Evolutionary conservation across 148 eudicot species (phyloP).

Genomic region (Rhododendron kiyosumense): DNA sequence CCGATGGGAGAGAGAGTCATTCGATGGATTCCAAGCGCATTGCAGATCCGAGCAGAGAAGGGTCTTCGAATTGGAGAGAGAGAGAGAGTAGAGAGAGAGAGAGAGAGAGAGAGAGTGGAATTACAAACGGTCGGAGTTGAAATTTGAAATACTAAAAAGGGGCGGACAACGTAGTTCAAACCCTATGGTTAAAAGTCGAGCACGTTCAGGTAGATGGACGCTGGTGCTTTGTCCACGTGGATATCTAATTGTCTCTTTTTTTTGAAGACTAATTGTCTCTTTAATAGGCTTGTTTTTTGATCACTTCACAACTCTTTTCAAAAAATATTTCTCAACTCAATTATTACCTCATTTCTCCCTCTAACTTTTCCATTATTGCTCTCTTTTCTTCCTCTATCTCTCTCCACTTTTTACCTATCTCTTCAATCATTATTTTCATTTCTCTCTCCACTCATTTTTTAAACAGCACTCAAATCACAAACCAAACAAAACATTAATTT

Average conservation of each 20-base stretch:
- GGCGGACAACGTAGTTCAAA: constrained; percentile 25
- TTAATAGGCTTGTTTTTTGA: no score
- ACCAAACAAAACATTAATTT: neutral
- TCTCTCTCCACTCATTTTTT: no score
- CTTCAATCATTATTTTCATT: no score
- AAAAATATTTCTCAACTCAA: no score
- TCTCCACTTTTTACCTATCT: no score
- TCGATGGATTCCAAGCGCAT: constrained; percentile 16
- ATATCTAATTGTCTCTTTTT: neutral
- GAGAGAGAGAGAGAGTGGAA: neutral
- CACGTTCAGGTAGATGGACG: neutral
- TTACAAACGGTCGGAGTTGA: constrained; percentile 2
- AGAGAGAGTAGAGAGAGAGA: constrained; percentile 9
- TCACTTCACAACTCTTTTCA: no score
- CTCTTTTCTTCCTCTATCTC: no score
- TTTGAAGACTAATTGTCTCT: neutral
- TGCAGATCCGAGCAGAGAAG: constrained; percentile 9
- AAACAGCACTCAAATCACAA: no score
- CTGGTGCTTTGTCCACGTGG: neutral
- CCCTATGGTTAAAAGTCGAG: constrained; percentile 18
- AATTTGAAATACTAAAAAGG: constrained; percentile 4
- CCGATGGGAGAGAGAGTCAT: constrained; percentile 7
- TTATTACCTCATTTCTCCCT: no score
- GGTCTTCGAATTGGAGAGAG: constrained; percentile 7
- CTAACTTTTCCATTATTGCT: no score